Base-by-base conservation (phyloP, 129 eudicot species). In the Calendula officinalis region DNA sequence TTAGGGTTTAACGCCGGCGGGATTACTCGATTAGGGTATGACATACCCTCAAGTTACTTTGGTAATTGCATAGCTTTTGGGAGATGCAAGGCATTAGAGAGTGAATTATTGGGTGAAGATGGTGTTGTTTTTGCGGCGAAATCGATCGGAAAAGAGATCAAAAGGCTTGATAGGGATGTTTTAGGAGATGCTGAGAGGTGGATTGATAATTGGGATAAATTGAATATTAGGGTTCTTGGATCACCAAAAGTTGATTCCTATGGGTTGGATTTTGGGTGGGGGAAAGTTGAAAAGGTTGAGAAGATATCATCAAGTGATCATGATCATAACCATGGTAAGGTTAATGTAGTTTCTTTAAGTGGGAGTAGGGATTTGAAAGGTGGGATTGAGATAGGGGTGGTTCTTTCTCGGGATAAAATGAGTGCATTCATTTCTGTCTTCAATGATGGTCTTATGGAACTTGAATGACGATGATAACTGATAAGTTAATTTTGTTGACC, bases 1-100 rank as follows among this genome's bases (percentile, higher is more conserved):
- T 56, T 81, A 46, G 86, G 86, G 49, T 81, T 81, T 58, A 68
- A 67, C 56, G 86, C 86, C 0, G 86, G 86, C 10, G 82, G 80
- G n/a, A 64, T 77, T 35, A 68, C 74, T 13, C 70, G 86, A 6
- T 60, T 81, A 45, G 67, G 73, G 45, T 73, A 51, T 14, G 56
- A 57, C 4, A 67, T 77, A 6, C 86, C 86, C 0, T 30, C 62
- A 4, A 47, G 6, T 10, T 81, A 81, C 44, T 73, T 81, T 22
- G 86, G 86, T 4, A 77, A 69, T 27, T 77, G 82, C 46, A 80
- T 81, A 3, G 79, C 68, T 38, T 81, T 81, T 59, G 86, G 86
- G 57, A 57, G 82, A 47, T 58, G 82, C 12, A 51, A 6, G 70
- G 76, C 56, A 9, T 40, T 41, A 46, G 42, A 7, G 57, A 42